Percentiles rank a stretch among this genome's conserved stretches.
These are phyloP conservation scores for Volvox carteri DNA, from an alignment of 163 green algal species.

Conservation along the genomic window DNA sequence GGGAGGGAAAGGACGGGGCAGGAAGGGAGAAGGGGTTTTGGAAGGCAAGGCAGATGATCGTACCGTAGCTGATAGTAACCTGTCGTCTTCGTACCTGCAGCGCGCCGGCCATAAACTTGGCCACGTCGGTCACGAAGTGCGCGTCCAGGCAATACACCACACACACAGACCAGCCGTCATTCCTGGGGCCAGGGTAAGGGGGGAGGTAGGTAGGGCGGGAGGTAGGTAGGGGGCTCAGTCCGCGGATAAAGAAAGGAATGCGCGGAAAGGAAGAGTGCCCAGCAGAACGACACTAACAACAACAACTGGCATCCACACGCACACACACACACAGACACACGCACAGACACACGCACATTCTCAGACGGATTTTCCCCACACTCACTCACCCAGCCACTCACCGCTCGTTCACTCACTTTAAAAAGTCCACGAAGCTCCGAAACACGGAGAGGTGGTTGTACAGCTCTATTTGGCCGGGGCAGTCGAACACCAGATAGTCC, in stretches of 20 bases:
- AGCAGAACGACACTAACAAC: too few species aligned
- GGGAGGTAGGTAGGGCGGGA: not conserved
- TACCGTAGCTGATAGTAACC: too few species aligned
- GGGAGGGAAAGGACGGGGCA: not conserved
- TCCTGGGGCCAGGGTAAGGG: not conserved
- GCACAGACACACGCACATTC: too few species aligned
- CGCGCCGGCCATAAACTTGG: conserved; percentile 95
- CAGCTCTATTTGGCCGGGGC: conserved; percentile 98
- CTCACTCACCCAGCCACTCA: too few species aligned
- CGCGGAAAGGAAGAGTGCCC: too few species aligned
- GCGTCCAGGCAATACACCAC: conserved; percentile 97
- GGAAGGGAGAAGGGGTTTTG: not conserved
- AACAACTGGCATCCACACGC: too few species aligned
- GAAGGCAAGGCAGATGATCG: too few species aligned
- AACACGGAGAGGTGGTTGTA: conserved; percentile 96
- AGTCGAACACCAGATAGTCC: conserved; percentile 98
- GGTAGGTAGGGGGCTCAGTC: not conserved
- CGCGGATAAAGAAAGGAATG: too few species aligned
- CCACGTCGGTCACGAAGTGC: conserved; percentile 89
- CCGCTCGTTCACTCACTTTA: too few species aligned
- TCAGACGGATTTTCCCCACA: too few species aligned
- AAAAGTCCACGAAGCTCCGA: conserved; percentile 87
- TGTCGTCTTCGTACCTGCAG: too few species aligned
- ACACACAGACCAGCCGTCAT: conserved; percentile 84
- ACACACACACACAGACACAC: too few species aligned